Percentiles rank a stretch among this genome's conserved stretches.
Conservation (phyloP, 495 filamentous ascomycete species). For the Neurospora sp. region DNA sequence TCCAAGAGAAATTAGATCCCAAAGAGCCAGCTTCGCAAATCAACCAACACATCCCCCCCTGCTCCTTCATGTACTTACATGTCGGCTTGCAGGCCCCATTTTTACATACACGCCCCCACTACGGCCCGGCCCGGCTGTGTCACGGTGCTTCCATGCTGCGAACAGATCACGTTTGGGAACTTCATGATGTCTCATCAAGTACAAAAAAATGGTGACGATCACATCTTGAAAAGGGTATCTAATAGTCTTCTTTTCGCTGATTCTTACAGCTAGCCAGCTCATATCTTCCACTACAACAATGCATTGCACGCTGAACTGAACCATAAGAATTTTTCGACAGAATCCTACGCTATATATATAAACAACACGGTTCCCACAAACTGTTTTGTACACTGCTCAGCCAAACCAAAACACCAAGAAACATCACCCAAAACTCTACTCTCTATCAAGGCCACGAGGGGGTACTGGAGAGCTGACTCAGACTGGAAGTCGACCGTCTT, state of each 20-base stretch:
- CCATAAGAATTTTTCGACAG: background rate
- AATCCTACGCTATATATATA: background rate
- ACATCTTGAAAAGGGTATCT: background rate
- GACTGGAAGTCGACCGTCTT: background rate
- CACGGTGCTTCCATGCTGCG: background rate
- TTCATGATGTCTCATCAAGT: background rate
- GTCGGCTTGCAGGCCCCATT: background rate
- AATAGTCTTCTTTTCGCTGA: background rate
- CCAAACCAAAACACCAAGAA: background rate
- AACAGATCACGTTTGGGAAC: background rate
- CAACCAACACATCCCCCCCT: background rate
- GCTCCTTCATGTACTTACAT: background rate
- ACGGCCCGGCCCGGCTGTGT: background rate
- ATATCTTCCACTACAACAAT: background rate
- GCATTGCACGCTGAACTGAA: background rate
- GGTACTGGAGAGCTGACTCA: background rate
- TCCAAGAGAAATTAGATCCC: background rate
- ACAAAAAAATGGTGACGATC: background rate
- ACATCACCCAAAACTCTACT: background rate
- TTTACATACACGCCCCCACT: background rate
- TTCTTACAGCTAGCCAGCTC: too few species aligned
- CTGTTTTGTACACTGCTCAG: background rate
- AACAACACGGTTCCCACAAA: background rate
- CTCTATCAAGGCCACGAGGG: background rate
- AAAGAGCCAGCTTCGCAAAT: background rate